A percentile compares a stretch with the other conserved stretches of the same genome.
These are phyloP conservation scores for Cryptosporidium sp. DNA, from an alignment of 169 alveolate genomes.

Conservation along the genomic window DNA sequence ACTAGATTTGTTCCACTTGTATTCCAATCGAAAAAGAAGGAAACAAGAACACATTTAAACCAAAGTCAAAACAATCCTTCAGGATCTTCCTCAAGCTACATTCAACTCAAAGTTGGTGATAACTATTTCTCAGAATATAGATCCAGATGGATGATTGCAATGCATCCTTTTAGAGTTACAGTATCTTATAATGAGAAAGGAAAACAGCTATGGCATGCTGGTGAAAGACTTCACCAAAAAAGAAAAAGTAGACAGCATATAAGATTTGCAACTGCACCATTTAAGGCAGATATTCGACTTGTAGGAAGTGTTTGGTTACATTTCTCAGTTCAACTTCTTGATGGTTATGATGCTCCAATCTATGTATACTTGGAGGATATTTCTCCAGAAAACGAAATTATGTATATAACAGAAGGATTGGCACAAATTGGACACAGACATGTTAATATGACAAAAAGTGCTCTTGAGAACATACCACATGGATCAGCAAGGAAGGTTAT, in stretches of 20 bases:
- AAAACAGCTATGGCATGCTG: constrained; percentile 58
- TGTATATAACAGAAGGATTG: constrained; percentile 79
- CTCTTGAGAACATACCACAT: constrained; percentile 63
- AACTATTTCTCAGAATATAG: constrained; percentile 68
- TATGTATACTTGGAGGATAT: constrained; percentile 80
- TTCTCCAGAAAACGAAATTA: constrained; percentile 55
- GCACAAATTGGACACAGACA: constrained; percentile 76
- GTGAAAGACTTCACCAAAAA: constrained; percentile 49
- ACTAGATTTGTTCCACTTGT: constrained; percentile 46
- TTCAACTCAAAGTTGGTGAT: constrained; percentile 66
- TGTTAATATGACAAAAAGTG: constrained; percentile 67
- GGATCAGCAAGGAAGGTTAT: constrained; percentile 72
- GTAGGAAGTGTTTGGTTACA: constrained; percentile 78
- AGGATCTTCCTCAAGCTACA: constrained; percentile 22
- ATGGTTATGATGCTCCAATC: constrained; percentile 78
- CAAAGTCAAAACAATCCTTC: background rate
- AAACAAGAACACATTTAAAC: constrained; percentile 27
- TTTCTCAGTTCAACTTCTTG: constrained; percentile 67
- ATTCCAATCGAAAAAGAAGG: constrained; percentile 43
- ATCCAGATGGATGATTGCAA: constrained; percentile 81
- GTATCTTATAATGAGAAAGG: constrained; percentile 76
- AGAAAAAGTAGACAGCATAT: constrained; percentile 54
- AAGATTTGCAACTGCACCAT: constrained; percentile 74
- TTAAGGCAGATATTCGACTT: constrained; percentile 51
- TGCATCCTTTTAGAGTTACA: constrained; percentile 80